phyloP scores from a whole-genome alignment of 495 filamentous ascomycete species.

The Hypomontagnella monticulosa region DNA sequence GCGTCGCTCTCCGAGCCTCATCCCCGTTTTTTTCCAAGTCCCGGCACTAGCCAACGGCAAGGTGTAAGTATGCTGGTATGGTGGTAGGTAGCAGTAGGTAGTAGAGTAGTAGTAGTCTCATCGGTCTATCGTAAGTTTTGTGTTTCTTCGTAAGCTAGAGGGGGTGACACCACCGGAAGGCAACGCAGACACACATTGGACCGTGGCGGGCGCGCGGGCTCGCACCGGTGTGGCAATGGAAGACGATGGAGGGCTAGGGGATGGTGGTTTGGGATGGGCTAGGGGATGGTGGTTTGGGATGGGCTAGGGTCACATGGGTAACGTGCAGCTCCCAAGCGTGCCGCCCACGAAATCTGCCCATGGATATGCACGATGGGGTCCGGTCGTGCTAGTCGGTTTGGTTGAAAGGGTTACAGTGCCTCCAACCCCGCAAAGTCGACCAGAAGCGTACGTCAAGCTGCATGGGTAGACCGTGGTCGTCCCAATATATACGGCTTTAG shows the following conservation, averaged over 20 bases:
- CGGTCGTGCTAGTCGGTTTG: constrained; percentile 20
- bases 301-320: constrained; percentile 45
- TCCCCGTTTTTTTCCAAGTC: constrained; percentile 11
- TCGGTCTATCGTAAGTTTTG: constrained; percentile 23
- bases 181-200: constrained; percentile 14
- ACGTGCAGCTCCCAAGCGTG: constrained; percentile 36
- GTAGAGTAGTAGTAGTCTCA: constrained; percentile 7
- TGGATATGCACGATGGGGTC: constrained; percentile 26
- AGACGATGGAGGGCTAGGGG: constrained; percentile 9
- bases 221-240: constrained; percentile 46
- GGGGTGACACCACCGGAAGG: constrained; percentile 36
- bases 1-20: constrained; percentile 30
- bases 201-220: constrained; percentile 35
- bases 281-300: constrained; percentile 18
- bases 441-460: constrained; percentile 38
- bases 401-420: constrained; percentile 34
- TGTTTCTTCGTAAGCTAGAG: constrained; percentile 6
- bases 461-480: constrained; percentile 25
- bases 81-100: background rate
- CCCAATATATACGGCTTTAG: constrained; percentile 21
- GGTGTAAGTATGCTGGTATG: too few species aligned
- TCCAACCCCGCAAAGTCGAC: constrained; percentile 34
- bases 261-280: constrained; percentile 25
- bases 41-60: constrained; percentile 26
- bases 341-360: constrained; percentile 21